A percentile compares a stretch with the other conserved stretches of the same genome.
These are phyloP conservation scores for Hymenoscyphus fructigenus DNA, from an alignment of 2,329 filamentous ascomycete species.

Conservation along the genomic window DNA sequence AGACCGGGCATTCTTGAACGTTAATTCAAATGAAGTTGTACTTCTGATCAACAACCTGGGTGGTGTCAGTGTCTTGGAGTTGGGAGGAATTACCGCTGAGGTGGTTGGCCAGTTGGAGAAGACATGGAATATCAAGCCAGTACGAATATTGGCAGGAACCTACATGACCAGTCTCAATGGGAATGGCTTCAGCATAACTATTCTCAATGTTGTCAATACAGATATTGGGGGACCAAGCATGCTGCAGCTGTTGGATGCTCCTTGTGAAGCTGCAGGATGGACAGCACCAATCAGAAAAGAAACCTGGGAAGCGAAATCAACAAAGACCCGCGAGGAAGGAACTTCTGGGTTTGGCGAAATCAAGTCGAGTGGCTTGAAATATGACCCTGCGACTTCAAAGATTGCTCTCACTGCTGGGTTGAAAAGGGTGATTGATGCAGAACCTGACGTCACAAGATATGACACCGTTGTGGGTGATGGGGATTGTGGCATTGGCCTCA, in stretches of 20 bases:
- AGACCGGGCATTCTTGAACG: conserved; percentile 61
- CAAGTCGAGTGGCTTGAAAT: conserved; percentile 36
- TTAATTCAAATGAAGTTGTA: conserved; percentile 60
- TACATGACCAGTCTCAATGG: conserved; percentile 74
- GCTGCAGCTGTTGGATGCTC: conserved; percentile 65
- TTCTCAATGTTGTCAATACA: conserved; percentile 62
- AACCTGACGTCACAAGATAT: conserved; percentile 64
- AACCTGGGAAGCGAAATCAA: conserved; percentile 55
- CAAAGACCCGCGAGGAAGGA: conserved; percentile 33
- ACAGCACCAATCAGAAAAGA: conserved; percentile 55
- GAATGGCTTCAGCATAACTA: conserved; percentile 67
- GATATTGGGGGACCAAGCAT: conserved; percentile 47
- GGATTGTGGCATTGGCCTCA: conserved; percentile 68
- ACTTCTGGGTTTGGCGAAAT: conserved; percentile 33
- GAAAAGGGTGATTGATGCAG: conserved; percentile 58
- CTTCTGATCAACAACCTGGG: conserved; percentile 70
- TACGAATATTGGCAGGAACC: conserved; percentile 61
- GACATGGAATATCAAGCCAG: conserved; percentile 59
- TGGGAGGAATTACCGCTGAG: conserved; percentile 67
- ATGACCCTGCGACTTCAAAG: conserved; percentile 42
- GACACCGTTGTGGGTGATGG: conserved; percentile 73
- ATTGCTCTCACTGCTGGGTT: conserved; percentile 55
- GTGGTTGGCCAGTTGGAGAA: conserved; percentile 59
- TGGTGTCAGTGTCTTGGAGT: conserved; percentile 64
- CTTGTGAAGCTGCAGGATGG: conserved; percentile 68